These are phyloP conservation scores for Starmera pachycereana DNA, from an alignment of 805 yeast genomes.

Conservation along the genomic window DNA sequence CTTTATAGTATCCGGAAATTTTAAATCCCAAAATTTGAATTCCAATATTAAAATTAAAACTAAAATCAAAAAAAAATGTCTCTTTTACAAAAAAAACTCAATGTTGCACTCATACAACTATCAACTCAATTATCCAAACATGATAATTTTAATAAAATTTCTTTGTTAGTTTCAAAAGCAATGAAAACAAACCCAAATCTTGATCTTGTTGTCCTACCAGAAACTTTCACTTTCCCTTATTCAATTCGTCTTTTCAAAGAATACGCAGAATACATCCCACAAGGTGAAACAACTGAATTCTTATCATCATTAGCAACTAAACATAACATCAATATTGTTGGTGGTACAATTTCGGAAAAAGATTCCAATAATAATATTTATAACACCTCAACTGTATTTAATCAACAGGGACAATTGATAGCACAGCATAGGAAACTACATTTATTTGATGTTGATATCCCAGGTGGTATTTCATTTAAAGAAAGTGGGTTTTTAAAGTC, in stretches of 20 bases:
- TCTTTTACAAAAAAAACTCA: slow-evolving; percentile 40
- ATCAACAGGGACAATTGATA: slow-evolving; percentile 61
- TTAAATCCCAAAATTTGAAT: too few relatives aligned
- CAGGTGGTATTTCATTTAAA: slow-evolving; percentile 80
- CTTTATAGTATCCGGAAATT: background rate
- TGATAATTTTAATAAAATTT: slow-evolving; percentile 60
- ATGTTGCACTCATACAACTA: slow-evolving; percentile 75
- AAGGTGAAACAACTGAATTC: slow-evolving; percentile 54
- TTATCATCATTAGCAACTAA: slow-evolving; percentile 59
- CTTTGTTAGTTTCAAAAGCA: slow-evolving; percentile 51
- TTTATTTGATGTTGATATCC: slow-evolving; percentile 82
- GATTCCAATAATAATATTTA: slow-evolving; percentile 41
- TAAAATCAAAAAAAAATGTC: background rate
- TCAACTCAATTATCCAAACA: slow-evolving; percentile 62
- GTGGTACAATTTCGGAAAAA: slow-evolving; percentile 88
- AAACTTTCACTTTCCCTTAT: slow-evolving; percentile 93
- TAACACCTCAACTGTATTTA: slow-evolving; percentile 68
- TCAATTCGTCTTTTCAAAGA: slow-evolving; percentile 75
- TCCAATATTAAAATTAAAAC: too few relatives aligned
- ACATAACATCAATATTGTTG: slow-evolving; percentile 56
- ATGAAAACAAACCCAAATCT: slow-evolving; percentile 42
- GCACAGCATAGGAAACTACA: slow-evolving; percentile 84
- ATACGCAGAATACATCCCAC: slow-evolving; percentile 75
- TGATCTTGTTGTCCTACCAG: slow-evolving; percentile 81
- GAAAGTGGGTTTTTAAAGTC: slow-evolving; percentile 67